phyloP scores from a whole-genome alignment of 2,329 filamentous ascomycete genomes.

The Venturia carpophila region DNA sequence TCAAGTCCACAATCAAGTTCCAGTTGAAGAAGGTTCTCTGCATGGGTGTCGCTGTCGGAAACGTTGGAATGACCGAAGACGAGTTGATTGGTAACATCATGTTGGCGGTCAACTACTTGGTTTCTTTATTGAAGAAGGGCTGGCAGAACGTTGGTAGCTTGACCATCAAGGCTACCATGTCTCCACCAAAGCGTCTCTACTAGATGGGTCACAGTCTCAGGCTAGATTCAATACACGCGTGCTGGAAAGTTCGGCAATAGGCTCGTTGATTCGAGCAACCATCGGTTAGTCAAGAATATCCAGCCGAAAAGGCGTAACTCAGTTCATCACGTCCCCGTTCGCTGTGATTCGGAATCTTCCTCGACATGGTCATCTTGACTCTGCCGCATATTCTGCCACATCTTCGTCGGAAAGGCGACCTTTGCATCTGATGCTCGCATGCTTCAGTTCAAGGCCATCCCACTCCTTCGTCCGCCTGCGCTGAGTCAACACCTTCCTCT shows the following conservation, averaged over 20 bases:
- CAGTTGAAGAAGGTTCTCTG: constrained; percentile 99
- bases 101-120: constrained; percentile 99
- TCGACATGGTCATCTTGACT: not conserved
- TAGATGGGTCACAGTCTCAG: constrained; percentile 43
- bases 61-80: constrained; percentile 95
- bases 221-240: not conserved
- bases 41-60: constrained; percentile 98
- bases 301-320: not conserved
- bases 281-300: constrained; percentile 4
- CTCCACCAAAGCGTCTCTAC: constrained; percentile 95
- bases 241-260: not conserved
- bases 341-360: not conserved
- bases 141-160: constrained; percentile 99
- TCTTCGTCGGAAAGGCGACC: too few relatives aligned
- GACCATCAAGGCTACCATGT: constrained; percentile 99
- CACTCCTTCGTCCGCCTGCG: not conserved
- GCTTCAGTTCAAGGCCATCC: too few relatives aligned
- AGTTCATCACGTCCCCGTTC: not conserved
- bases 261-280: not conserved
- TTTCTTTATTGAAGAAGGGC: constrained; percentile 99
- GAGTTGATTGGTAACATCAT: constrained; percentile 98
- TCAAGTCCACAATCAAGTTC: constrained; percentile 99
- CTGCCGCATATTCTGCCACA: too few relatives aligned
- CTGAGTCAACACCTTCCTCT: not conserved
- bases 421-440: too few relatives aligned